phyloP scores from a whole-genome alignment of 2,329 filamentous ascomycete genomes.

The Sporothrix phasma region DNA sequence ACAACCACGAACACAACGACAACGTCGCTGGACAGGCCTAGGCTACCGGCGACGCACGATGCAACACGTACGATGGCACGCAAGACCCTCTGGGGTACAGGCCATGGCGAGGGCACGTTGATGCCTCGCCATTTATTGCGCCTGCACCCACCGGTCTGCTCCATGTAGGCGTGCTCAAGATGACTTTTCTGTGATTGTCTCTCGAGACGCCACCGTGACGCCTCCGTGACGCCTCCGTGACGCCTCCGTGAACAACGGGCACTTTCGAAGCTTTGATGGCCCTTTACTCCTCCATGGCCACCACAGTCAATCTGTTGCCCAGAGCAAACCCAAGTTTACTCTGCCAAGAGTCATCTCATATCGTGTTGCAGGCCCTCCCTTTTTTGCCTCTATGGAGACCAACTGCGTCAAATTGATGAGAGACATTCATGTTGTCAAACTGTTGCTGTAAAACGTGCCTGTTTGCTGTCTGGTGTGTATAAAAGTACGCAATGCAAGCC shows the following conservation, averaged over 20 bases:
- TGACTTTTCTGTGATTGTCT: background rate
- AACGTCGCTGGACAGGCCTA: too few species aligned
- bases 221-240: background rate
- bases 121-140: background rate
- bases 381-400: constrained; percentile 63
- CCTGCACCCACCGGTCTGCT: background rate
- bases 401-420: constrained; percentile 81
- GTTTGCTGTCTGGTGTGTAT: background rate
- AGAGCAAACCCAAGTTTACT: constrained; percentile 62
- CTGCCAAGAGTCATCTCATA: constrained; percentile 83
- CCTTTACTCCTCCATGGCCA: constrained; percentile 51
- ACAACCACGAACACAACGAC: background rate
- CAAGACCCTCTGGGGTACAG: background rate
- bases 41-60: background rate
- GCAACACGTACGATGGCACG: too few species aligned
- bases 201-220: background rate
- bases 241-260: constrained; percentile 35
- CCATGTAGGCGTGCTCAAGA: background rate
- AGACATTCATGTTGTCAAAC: constrained; percentile 43
- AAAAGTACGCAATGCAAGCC: background rate
- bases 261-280: constrained; percentile 88
- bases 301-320: constrained; percentile 82
- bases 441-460: background rate
- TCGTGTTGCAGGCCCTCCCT: constrained; percentile 80
- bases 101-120: background rate